Percentiles rank a stretch among this genome's conserved stretches.
Conservation (phyloP, 208 protist genomes). For the Leishmania tarentolae region DNA sequence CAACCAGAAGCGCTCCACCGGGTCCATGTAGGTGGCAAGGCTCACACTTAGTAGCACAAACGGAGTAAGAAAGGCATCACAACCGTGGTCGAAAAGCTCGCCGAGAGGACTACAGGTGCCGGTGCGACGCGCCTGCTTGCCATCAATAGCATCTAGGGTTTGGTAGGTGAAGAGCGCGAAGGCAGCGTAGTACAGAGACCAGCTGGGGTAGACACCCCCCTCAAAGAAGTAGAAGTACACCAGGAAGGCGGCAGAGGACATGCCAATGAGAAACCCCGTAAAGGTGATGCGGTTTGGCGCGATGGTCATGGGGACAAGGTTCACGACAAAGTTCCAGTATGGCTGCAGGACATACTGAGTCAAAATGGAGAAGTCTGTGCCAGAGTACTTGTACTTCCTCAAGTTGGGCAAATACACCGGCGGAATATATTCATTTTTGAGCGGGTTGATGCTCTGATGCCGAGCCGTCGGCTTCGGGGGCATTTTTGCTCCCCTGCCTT, state of each 20-base stretch:
- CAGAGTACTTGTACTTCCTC: slow-evolving; percentile 84
- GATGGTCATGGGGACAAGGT: slow-evolving; percentile 85
- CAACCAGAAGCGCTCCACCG: slow-evolving; percentile 52
- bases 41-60: slow-evolving; percentile 72
- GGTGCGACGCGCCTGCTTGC: slow-evolving; percentile 95
- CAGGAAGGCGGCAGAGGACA: slow-evolving; percentile 67
- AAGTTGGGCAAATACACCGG: slow-evolving; percentile 69
- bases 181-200: slow-evolving; percentile 84
- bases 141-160: slow-evolving; percentile 96
- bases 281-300: slow-evolving; percentile 90
- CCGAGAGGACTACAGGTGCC: slow-evolving; percentile 90
- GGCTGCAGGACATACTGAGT: slow-evolving; percentile 74
- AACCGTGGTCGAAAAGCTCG: slow-evolving; percentile 97
- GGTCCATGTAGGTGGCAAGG: slow-evolving; percentile 44
- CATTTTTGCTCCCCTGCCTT: neutral
- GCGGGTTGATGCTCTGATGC: slow-evolving; percentile 46
- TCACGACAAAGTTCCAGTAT: slow-evolving; percentile 90
- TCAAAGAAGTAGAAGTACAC: slow-evolving; percentile 64
- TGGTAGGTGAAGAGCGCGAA: slow-evolving; percentile 86
- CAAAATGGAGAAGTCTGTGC: slow-evolving; percentile 71
- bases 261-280: slow-evolving; percentile 74
- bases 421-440: slow-evolving; percentile 64
- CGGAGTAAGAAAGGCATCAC: slow-evolving; percentile 87
- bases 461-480: neutral
- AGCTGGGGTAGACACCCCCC: slow-evolving; percentile 73